Evolutionary conservation across 192 early-diverging fungal genomes (phyloP).

Genomic region (Rhizoclosmatium globosum): DNA sequence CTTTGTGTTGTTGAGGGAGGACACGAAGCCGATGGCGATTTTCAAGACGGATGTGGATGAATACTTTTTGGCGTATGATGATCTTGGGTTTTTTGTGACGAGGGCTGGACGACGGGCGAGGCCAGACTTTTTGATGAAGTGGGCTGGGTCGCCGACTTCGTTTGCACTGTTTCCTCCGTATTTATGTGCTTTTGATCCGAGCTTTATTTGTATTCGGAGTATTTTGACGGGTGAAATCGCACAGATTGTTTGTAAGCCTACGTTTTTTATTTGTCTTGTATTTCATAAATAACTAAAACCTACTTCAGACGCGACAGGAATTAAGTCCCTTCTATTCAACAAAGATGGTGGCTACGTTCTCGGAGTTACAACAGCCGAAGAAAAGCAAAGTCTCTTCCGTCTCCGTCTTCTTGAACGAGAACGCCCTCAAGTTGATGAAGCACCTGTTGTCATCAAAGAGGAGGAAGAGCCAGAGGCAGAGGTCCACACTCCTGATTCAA

Average conservation of each 20-base stretch:
- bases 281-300: too few relatives aligned
- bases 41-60: conserved; percentile 80
- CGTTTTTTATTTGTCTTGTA: too few relatives aligned
- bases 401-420: too few relatives aligned
- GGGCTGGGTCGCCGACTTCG: conserved; percentile 86
- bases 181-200: conserved; percentile 87
- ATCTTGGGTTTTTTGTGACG: conserved; percentile 93
- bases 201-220: conserved; percentile 89
- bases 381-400: too few relatives aligned
- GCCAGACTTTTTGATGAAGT: conserved; percentile 82
- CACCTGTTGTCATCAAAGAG: too few relatives aligned
- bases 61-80: conserved; percentile 91
- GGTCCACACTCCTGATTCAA: too few relatives aligned
- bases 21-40: conserved; percentile 80
- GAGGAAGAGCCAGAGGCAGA: too few relatives aligned
- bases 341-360: too few relatives aligned
- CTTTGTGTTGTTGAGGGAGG: conserved; percentile 83
- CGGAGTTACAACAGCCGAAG: too few relatives aligned
- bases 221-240: conserved; percentile 75
- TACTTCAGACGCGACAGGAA: too few relatives aligned
- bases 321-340: too few relatives aligned
- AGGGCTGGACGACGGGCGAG: conserved; percentile 80
- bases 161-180: conserved; percentile 87
- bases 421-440: too few relatives aligned
- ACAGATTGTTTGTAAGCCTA: conserved; percentile 68